Percentiles rank a stretch among this genome's conserved stretches.
These are phyloP conservation scores for Phylloporus sp. DNA, from an alignment of 768 basidiomycete genomes.

Conservation along the genomic window DNA sequence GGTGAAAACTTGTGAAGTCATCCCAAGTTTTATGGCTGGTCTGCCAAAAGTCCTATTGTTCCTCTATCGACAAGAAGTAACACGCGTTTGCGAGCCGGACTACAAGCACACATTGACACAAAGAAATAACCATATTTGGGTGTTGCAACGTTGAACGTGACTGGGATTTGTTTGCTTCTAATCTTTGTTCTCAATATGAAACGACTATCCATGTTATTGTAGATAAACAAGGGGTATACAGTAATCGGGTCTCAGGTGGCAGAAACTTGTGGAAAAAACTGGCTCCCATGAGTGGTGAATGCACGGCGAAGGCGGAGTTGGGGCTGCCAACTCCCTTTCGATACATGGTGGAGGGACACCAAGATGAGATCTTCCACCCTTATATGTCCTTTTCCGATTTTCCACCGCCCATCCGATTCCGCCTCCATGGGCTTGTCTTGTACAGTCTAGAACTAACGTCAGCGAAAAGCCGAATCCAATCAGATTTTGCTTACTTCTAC, in stretches of 20 bases:
- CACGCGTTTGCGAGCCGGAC: not conserved
- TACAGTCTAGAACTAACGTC: constrained; percentile 39
- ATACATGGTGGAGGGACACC: constrained; percentile 78
- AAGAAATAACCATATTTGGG: constrained; percentile 7
- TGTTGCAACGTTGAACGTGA: not conserved
- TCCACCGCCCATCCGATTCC: constrained; percentile 56
- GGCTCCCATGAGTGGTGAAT: not conserved
- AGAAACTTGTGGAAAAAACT: not conserved
- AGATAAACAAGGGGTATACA: not conserved
- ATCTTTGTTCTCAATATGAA: not conserved
- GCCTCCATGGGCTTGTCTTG: constrained; percentile 54
- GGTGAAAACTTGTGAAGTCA: not conserved
- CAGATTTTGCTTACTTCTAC: constrained; percentile 40
- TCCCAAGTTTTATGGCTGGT: constrained; percentile 19
- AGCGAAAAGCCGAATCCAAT: not conserved
- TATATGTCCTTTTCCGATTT: constrained; percentile 53
- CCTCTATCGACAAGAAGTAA: not conserved
- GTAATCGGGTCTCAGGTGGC: constrained; percentile 5
- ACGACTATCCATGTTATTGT: not conserved
- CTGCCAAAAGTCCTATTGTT: constrained; percentile 15
- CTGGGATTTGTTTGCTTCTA: not conserved
- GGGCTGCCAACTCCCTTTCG: constrained; percentile 79
- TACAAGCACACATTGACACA: constrained; percentile 9
- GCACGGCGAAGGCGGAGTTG: constrained; percentile 50
- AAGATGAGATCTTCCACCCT: constrained; percentile 63